Percentiles rank a stretch among this genome's conserved stretches.
Evolutionary conservation across 805 yeast species (phyloP).

Genomic region (Jamesozyma gamospora): DNA sequence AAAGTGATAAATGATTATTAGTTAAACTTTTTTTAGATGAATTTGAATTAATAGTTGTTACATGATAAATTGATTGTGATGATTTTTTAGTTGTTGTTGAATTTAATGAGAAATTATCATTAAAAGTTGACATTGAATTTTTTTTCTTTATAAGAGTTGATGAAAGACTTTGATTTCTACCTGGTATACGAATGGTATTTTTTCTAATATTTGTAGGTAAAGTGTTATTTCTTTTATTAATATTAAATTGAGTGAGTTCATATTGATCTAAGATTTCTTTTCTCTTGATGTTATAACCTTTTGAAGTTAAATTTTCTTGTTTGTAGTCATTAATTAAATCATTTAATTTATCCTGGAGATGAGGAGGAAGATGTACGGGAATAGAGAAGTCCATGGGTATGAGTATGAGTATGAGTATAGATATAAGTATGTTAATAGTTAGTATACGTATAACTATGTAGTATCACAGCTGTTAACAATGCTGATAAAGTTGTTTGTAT

Average conservation of each 20-base stretch:
- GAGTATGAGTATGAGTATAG: too few species aligned
- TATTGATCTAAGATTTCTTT: conserved; percentile 14
- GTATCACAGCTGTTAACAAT: too few species aligned
- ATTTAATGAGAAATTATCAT: conserved; percentile 4
- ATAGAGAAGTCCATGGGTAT: conserved; percentile 45
- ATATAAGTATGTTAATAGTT: too few species aligned
- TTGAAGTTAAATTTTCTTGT: conserved; percentile 65
- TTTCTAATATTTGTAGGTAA: conserved; percentile 6
- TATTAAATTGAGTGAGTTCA: background rate
- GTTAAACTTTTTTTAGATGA: conserved; percentile 12
- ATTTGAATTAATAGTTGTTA: conserved; percentile 25
- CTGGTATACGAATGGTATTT: conserved; percentile 9
- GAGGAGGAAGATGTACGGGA: conserved; percentile 34
- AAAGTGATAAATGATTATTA: conserved; percentile 22
- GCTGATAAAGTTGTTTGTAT: too few species aligned
- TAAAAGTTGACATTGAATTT: background rate
- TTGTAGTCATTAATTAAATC: conserved; percentile 41
- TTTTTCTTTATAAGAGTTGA: conserved; percentile 4
- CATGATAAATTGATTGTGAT: conserved; percentile 12
- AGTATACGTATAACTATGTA: too few species aligned
- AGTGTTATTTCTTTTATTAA: background rate
- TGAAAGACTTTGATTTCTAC: conserved; percentile 12
- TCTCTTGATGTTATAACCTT: conserved; percentile 58
- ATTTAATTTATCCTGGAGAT: conserved; percentile 30
- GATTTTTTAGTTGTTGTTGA: conserved; percentile 3